Base-by-base conservation (phyloP, 1,284 basidiomycete species). In the Ganoderma resinaceum region DNA sequence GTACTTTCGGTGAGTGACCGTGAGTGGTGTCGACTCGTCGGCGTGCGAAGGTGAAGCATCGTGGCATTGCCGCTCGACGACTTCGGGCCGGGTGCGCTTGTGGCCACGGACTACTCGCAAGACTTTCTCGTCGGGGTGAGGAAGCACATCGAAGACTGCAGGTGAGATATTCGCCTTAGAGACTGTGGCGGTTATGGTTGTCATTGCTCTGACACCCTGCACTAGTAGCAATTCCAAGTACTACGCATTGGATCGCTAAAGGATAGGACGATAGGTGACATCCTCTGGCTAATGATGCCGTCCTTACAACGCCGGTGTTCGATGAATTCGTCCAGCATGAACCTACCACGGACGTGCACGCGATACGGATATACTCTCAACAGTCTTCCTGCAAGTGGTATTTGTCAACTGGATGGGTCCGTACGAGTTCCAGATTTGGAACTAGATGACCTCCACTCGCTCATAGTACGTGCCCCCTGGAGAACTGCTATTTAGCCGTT, bases 341-440 rank as follows among this genome's bases (percentile, higher is more conserved):
- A 3, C 31, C 9, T 29, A n/a, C 55, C 37, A 33, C 52, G 33
- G 20, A n/a, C 33, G 55, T 57, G 18, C 8, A 57, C 8, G 33
- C 55, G 8, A 33, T 57, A 9, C 55, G 55, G 3, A 57, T 57
- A 35, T 37, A 57, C 55, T 57, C 55, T 12, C 31, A 57, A 35
- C n/a, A 35, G 20, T 57, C 33, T 57, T 57, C 3, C 55, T 57
- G 20, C n/a, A n/a, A n/a, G 55, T 57, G 33, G 55, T 57, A 8
- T 37, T 35, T 18, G 55, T 57, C 55, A 33, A 57, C 2, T 16
- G n/a, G 11, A 57, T 57, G 29, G 55, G 55, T 3, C 55, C 55
- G 14, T 57, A 57, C 55, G 55, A 57, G 20, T 37, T 57, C 55
- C 55, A 57, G 55, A 20, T 31, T 18, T 57, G 31, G 55, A 37